phyloP scores from a whole-genome alignment of 345 rosid species.

The Euphorbia tirucalli region DNA sequence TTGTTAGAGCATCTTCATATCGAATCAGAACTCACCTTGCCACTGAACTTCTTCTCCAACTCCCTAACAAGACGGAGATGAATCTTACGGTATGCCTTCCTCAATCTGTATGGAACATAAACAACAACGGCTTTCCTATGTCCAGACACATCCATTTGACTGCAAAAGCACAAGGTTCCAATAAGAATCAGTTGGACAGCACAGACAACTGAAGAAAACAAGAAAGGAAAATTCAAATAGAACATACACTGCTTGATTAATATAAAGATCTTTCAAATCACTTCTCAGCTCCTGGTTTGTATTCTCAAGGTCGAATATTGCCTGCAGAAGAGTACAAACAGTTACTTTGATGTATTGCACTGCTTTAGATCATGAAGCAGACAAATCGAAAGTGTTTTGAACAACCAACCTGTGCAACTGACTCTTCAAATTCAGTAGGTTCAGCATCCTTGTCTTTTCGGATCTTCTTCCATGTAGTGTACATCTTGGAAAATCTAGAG shows the following conservation, averaged over 20 bases:
- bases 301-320: slow-evolving; percentile 77
- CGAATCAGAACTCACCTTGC: slow-evolving; percentile 45
- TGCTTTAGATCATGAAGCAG: background rate
- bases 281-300: slow-evolving; percentile 78
- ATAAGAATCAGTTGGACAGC: background rate
- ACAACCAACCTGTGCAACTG: slow-evolving; percentile 65
- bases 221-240: background rate
- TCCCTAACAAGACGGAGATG: slow-evolving; percentile 83
- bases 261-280: slow-evolving; percentile 78
- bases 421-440: slow-evolving; percentile 85
- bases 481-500: slow-evolving; percentile 64
- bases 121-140: slow-evolving; percentile 80
- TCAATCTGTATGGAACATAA: slow-evolving; percentile 72
- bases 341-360: background rate
- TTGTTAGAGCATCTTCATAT: background rate
- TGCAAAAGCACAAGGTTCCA: slow-evolving; percentile 25
- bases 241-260: slow-evolving; percentile 68
- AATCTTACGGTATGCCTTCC: slow-evolving; percentile 83
- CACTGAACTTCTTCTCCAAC: slow-evolving; percentile 94
- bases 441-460: slow-evolving; percentile 76
- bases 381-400: background rate
- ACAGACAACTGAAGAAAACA: background rate
- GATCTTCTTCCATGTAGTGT: slow-evolving; percentile 72
- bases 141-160: slow-evolving; percentile 72
- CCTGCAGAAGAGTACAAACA: slow-evolving; percentile 39